Evolutionary conservation across 768 basidiomycete species (phyloP).

Genomic region (Rhodotorula toruloides): DNA sequence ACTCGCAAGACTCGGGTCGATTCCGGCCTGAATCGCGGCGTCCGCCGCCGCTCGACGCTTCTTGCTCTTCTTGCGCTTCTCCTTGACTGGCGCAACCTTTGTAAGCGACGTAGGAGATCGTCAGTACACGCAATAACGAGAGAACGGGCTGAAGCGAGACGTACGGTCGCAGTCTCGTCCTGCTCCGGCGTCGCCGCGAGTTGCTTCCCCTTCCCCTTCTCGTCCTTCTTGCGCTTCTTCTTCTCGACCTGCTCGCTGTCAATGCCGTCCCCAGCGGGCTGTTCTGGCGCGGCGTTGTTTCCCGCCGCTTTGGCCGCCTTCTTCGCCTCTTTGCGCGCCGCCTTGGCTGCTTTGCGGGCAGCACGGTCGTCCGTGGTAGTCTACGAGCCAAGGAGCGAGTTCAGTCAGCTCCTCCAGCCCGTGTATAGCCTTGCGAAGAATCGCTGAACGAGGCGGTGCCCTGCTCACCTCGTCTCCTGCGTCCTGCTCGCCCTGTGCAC

Average conservation of each 20-base stretch:
- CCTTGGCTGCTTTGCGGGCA: not conserved
- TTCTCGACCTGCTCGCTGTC: not conserved
- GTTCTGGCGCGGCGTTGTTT: not conserved
- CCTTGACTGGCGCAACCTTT: no score
- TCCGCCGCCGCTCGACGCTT: not conserved
- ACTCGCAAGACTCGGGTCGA: constrained; percentile 43
- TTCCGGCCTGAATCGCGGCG: not conserved
- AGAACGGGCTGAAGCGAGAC: not conserved
- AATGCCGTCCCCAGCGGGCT: not conserved
- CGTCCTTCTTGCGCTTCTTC: not conserved
- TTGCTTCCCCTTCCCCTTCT: constrained; percentile 3
- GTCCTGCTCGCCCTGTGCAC: no score
- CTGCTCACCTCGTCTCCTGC: no score
- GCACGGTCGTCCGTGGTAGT: not conserved
- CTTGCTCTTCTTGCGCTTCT: not conserved
- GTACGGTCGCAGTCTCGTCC: not conserved
- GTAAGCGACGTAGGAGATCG: no score
- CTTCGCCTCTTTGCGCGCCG: constrained; percentile 2
- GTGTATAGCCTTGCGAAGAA: not conserved
- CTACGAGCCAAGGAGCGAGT: not conserved
- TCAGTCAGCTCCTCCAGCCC: not conserved
- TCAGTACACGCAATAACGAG: not conserved
- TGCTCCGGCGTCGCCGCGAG: constrained; percentile 40
- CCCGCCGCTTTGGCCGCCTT: not conserved
- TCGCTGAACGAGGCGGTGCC: no score